A percentile compares a stretch with the other conserved stretches of the same genome.
Evolutionary conservation across 257 asterid species (phyloP).

Genomic region (Cordia subcordata): DNA sequence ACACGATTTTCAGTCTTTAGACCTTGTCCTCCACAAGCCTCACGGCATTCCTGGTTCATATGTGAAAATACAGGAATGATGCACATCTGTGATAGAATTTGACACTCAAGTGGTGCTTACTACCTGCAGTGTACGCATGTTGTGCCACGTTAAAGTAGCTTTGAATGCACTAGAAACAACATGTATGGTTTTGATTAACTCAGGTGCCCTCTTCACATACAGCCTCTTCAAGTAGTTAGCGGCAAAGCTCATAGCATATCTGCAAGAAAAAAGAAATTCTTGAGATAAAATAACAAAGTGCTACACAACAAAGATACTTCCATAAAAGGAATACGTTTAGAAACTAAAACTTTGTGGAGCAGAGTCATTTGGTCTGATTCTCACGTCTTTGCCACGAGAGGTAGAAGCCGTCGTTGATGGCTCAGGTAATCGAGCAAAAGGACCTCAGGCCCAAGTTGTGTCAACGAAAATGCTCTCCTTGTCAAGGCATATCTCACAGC

Average conservation of each 20-base stretch:
- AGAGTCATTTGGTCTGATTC: conserved; percentile 14
- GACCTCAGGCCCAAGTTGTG: conserved; percentile 66
- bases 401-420: conserved; percentile 89
- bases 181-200: conserved; percentile 69
- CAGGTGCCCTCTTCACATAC: conserved; percentile 74
- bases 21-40: conserved; percentile 99
- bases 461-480: conserved; percentile 80
- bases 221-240: conserved; percentile 62
- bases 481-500: conserved; percentile 83
- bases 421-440: conserved; percentile 98
- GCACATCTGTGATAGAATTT: neutral
- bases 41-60: conserved; percentile 81
- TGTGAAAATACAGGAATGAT: conserved; percentile 11
- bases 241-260: conserved; percentile 90
- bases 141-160: conserved; percentile 87
- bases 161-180: conserved; percentile 93
- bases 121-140: conserved; percentile 97
- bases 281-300: neutral
- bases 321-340: neutral
- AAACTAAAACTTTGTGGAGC: neutral
- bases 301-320: neutral
- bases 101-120: neutral
- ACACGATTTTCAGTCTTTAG: conserved; percentile 86
- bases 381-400: conserved; percentile 96
- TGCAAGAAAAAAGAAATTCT: conserved; percentile 32